Evolutionary conservation across 1,284 basidiomycete species (phyloP).

Genomic region (Coniferiporia weirii): DNA sequence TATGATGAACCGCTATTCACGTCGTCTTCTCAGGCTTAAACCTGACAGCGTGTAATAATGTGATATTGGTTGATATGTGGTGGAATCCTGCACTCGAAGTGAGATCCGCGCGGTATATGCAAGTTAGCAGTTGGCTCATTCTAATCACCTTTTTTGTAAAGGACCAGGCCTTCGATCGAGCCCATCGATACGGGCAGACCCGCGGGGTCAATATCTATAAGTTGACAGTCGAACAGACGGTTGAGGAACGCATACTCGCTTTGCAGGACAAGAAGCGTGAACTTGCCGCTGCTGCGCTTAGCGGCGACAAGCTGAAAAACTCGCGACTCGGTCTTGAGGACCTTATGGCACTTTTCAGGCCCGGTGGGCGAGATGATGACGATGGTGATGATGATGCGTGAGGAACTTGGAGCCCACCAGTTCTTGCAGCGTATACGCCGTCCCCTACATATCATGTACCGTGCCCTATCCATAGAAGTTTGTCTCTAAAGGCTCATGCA

Average conservation of each 20-base stretch:
- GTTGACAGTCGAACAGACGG: conserved; percentile 82
- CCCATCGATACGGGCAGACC: conserved; percentile 85
- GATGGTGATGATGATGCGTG: conserved; percentile 28
- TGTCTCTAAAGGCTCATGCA: no score
- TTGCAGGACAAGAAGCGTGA: conserved; percentile 87
- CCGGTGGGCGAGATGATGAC: conserved; percentile 50
- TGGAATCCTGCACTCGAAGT: conserved; percentile 90
- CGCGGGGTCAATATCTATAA: conserved; percentile 91
- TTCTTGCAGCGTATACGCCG: no score
- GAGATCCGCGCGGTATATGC: conserved; percentile 6
- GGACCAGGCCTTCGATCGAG: conserved; percentile 94
- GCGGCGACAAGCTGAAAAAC: conserved; percentile 84
- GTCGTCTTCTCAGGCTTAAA: conserved; percentile 64
- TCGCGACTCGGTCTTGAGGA: conserved; percentile 83
- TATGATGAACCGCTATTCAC: not conserved
- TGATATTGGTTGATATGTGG: conserved; percentile 92
- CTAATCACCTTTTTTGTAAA: conserved; percentile 21
- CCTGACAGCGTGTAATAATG: conserved; percentile 90
- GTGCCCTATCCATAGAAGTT: no score
- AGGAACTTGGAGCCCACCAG: no score
- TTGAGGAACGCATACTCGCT: conserved; percentile 84
- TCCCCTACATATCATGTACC: no score
- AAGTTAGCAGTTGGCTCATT: not conserved
- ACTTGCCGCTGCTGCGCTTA: conserved; percentile 79
- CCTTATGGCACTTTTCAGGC: conserved; percentile 71